Evolutionary conservation across 225 moss, liverwort and hornwort genomes (phyloP), one percentile per base, ranked within the genome.

Genomic region (Neckera pumila): DNA sequence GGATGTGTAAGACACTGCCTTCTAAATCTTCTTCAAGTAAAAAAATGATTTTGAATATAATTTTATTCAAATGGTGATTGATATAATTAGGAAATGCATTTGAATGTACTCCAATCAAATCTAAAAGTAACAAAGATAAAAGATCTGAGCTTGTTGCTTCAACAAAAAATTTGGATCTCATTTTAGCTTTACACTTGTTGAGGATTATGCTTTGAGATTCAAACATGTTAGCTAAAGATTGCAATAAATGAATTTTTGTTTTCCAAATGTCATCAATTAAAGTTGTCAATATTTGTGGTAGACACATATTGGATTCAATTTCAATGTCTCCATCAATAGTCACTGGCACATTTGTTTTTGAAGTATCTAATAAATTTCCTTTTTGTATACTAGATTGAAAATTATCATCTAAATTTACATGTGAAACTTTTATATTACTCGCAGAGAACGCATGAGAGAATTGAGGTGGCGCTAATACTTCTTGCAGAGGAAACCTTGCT

Each of bases 41-140:
- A 45, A 84, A 96, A 2, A 98, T 89, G 11, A 96, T 58, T 74
- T 92, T 88, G 38, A 98, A 91, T 82, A 95, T 76, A 10, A 88
- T 33, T 84, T 89, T 90, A 72, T 94, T 96, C 30, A 91, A 86
- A 21, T 89, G 87, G 16, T 69, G 26, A 77, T 4, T 71, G 4
- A 80, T 42, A 47, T 9, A 33, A 43, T 82, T 79, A 70, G 86
- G 84, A 36, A 91, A 82, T 57, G 64, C 70, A 88, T 91, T 94
- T 42, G 88, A 82, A 57, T 93, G 92, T 47, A 91, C 91, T 40
- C 88, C 94, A 60, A 95, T 92, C 43, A 98, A 92, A 74, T 98
- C 96, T 26, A 56, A 94, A 74, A 96, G 77, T 84, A 96, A 93
- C 45, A 87, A 91, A 22, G 92, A 81, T n/a, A 95, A 86, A 54